Percentiles rank a stretch among this genome's conserved stretches.
These are phyloP conservation scores for Tetracladium maxilliforme DNA, from an alignment of 2,329 filamentous ascomycete species.

Conservation along the genomic window DNA sequence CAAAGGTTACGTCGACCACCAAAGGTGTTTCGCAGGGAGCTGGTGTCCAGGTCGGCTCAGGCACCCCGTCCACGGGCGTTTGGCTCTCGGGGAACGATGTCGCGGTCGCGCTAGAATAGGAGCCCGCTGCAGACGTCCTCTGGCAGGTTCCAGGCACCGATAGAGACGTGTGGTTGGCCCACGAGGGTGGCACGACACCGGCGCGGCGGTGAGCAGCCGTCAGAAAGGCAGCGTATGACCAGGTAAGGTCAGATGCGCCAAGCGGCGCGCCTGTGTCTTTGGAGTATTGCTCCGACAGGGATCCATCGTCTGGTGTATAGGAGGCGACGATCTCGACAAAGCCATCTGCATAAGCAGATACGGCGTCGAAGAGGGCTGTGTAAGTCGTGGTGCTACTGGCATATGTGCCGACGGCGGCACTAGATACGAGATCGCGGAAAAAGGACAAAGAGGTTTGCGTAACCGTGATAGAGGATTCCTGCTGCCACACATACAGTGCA, in stretches of 20 bases:
- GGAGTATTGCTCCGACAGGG: constrained; percentile 52
- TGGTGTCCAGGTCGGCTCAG: no score
- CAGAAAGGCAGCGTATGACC: constrained; percentile 60
- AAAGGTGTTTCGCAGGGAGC: constrained; percentile 9
- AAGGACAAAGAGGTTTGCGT: constrained; percentile 52
- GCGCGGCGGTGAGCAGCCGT: constrained; percentile 43
- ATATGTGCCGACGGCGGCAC: constrained; percentile 48
- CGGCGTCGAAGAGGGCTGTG: constrained; percentile 46
- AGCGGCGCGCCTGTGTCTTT: constrained; percentile 34
- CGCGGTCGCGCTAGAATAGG: constrained; percentile 32
- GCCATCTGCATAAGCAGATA: constrained; percentile 47
- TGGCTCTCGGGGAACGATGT: constrained; percentile 29
- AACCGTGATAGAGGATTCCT: constrained; percentile 46
- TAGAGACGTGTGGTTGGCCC: constrained; percentile 30
- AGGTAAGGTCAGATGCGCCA: constrained; percentile 54
- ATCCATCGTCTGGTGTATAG: constrained; percentile 43
- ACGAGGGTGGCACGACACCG: constrained; percentile 37
- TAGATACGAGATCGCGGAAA: constrained; percentile 51
- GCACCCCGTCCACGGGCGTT: constrained; percentile 12
- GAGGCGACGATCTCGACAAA: constrained; percentile 31
- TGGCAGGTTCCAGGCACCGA: constrained; percentile 33
- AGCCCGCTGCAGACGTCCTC: constrained; percentile 27
- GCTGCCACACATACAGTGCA: constrained; percentile 57
- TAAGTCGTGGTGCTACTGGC: constrained; percentile 37
- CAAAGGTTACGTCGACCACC: constrained; percentile 26